A percentile compares a stretch with the other conserved stretches of the same genome.
phyloP scores from a whole-genome alignment of 257 asterid species.

The Nicotiana tomentosiformis region DNA sequence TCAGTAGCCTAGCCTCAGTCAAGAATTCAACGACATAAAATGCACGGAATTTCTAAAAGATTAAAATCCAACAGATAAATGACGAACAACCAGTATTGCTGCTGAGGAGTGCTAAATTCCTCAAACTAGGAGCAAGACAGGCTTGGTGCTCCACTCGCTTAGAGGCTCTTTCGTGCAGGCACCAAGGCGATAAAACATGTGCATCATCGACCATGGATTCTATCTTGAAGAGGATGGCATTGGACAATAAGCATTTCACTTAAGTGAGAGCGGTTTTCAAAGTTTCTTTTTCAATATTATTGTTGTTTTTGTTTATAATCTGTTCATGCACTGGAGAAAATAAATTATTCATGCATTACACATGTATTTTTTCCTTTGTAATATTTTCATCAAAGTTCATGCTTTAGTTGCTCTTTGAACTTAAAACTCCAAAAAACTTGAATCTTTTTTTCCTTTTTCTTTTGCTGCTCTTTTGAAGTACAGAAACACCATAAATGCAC shows the following conservation, averaged over 20 bases:
- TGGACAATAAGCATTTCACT: not conserved
- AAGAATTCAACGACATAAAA: not conserved
- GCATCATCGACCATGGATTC: not conserved
- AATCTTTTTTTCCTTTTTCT: too few relatives aligned
- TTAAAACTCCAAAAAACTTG: too few relatives aligned
- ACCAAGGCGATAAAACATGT: not conserved
- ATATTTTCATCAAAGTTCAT: too few relatives aligned
- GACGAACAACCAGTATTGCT: not conserved
- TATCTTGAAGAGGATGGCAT: not conserved
- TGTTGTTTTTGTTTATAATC: too few relatives aligned
- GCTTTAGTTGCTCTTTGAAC: too few relatives aligned
- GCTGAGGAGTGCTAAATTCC: not conserved
- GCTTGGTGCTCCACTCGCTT: not conserved
- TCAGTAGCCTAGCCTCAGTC: not conserved
- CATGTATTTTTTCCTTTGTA: not conserved
- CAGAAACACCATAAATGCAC: too few relatives aligned
- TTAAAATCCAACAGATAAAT: too few relatives aligned
- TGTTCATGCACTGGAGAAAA: too few relatives aligned
- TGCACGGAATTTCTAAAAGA: not conserved
- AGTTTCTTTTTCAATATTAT: not conserved
- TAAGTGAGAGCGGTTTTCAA: not conserved
- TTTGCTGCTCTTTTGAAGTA: too few relatives aligned
- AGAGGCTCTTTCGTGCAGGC: not conserved
- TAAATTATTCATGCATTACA: not conserved
- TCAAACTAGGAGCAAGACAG: not conserved